Evolutionary conservation across 208 protist species (phyloP).

Genomic region (Crithidia brevicula): DNA sequence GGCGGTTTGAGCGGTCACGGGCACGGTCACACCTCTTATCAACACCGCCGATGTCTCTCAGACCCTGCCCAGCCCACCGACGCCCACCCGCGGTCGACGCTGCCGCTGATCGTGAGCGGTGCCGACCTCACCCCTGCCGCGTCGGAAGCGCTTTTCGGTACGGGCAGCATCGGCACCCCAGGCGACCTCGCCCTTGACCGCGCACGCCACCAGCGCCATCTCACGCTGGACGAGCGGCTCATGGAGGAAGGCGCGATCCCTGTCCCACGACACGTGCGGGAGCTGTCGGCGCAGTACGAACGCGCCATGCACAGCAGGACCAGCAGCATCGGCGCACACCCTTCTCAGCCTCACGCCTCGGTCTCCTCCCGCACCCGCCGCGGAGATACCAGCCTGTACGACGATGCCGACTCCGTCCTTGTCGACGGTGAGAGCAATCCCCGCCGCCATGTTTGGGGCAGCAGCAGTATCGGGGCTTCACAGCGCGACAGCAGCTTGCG

Average conservation of each 20-base stretch:
- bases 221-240: conserved; percentile 54
- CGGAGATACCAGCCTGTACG: neutral
- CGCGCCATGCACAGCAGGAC: conserved; percentile 25
- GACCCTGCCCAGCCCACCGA: neutral
- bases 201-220: conserved; percentile 28
- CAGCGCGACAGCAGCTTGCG: conserved; percentile 5
- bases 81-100: neutral
- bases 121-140: neutral
- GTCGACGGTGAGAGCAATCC: neutral
- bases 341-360: too few species aligned
- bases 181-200: conserved; percentile 9
- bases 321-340: conserved; percentile 8
- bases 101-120: conserved; percentile 1
- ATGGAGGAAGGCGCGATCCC: conserved; percentile 37
- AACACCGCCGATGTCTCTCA: conserved; percentile 2
- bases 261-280: conserved; percentile 33
- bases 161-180: neutral
- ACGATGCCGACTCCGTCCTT: neutral
- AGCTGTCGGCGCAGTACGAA: conserved; percentile 50
- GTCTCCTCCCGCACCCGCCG: neutral
- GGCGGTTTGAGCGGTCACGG: neutral
- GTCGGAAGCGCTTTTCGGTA: conserved; percentile 12
- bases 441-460: neutral
- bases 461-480: neutral
- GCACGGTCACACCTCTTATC: too few species aligned